These are phyloP conservation scores for Phaseolus coccineus DNA, from an alignment of 331 rosid genomes.

Conservation along the genomic window DNA sequence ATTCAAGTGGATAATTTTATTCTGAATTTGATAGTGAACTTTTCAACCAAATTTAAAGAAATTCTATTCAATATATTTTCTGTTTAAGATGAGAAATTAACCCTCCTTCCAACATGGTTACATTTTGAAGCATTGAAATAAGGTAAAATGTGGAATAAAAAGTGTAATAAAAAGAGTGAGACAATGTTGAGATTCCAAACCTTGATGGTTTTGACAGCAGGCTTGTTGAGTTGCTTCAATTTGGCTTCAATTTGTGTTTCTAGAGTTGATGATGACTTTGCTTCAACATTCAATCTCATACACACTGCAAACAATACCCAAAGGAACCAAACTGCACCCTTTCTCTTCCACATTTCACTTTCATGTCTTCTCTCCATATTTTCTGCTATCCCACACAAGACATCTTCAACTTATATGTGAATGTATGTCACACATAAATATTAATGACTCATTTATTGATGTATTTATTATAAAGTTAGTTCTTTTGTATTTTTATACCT, in stretches of 20 bases:
- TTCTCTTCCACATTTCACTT: constrained; percentile 34
- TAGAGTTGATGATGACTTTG: not conserved
- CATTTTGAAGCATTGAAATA: not conserved
- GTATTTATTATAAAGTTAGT: not conserved
- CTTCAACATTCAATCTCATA: not conserved
- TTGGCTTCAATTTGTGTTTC: constrained; percentile 46
- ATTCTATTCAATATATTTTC: too few relatives aligned
- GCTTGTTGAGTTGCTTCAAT: constrained; percentile 65
- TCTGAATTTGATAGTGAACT: too few relatives aligned
- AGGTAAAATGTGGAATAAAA: not conserved
- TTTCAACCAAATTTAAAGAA: too few relatives aligned
- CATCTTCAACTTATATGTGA: not conserved
- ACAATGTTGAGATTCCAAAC: constrained; percentile 36
- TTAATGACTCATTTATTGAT: not conserved
- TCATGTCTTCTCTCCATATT: not conserved
- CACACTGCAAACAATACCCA: constrained; percentile 33
- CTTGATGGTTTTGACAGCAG: constrained; percentile 55
- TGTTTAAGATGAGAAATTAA: too few relatives aligned
- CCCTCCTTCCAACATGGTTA: too few relatives aligned
- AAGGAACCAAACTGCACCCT: constrained; percentile 14
- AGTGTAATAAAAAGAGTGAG: not conserved
- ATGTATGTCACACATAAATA: not conserved
- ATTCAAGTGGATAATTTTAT: too few relatives aligned
- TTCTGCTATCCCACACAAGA: not conserved
- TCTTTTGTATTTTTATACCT: not conserved